These are phyloP conservation scores for Artemisia annua DNA, from an alignment of 129 eudicot species.

Conservation along the genomic window DNA sequence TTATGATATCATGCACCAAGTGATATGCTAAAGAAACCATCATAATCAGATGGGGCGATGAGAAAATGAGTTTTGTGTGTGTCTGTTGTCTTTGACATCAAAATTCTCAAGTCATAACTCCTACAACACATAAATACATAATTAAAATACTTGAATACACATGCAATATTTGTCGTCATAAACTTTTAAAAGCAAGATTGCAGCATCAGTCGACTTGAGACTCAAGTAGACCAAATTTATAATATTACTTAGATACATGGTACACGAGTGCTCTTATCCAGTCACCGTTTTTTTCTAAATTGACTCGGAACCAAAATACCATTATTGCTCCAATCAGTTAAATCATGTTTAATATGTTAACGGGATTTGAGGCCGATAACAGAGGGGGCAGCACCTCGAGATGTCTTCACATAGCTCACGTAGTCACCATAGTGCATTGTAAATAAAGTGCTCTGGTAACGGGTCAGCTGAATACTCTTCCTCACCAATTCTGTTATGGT, in stretches of 20 bases:
- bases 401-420: slow-evolving; percentile 65
- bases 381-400: slow-evolving; percentile 65
- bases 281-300: slow-evolving; percentile 12
- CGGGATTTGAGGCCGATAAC: slow-evolving; percentile 56
- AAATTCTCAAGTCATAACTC: slow-evolving; percentile 10
- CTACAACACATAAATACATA: neutral
- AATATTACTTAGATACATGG: slow-evolving; percentile 22
- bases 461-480: slow-evolving; percentile 63
- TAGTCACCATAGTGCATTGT: slow-evolving; percentile 79
- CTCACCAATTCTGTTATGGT: slow-evolving; percentile 61
- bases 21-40: too few species aligned
- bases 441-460: slow-evolving; percentile 79
- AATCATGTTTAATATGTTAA: neutral
- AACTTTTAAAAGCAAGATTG: slow-evolving; percentile 12
- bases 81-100: slow-evolving; percentile 14
- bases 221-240: slow-evolving; percentile 22
- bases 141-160: neutral
- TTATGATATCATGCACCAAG: too few species aligned
- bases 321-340: neutral
- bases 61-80: too few species aligned
- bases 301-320: slow-evolving; percentile 4
- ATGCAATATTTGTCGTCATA: slow-evolving; percentile 14
- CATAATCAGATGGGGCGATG: too few species aligned
- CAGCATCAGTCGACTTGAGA: slow-evolving; percentile 20
- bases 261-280: neutral